Base-by-base conservation (phyloP, 1,284 basidiomycete genomes). In the Cryptococcus sp. region DNA sequence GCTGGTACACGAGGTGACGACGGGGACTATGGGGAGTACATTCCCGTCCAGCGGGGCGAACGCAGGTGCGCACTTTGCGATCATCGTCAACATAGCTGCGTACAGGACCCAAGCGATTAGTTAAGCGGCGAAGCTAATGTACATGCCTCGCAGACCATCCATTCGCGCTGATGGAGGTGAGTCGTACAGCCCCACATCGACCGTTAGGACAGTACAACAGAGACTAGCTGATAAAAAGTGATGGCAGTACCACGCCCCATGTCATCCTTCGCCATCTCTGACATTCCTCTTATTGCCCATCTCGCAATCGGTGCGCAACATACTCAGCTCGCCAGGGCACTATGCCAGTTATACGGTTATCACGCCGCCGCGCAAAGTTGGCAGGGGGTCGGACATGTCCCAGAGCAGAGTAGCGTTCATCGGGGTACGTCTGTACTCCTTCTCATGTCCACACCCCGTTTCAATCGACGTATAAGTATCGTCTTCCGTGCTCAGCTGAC, bases 241-340 rank as follows among this genome's bases (percentile, higher is more conserved):
- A 35, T 35, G 30, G 13, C 58, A 71, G 68, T 72, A 72, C 50
- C 70, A 78, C 62, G 86, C 85, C 1, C 75, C 77, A 58, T 87
- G 85, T 70, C 80, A 83, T 68, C 61, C 77, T 13, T 83, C 85
- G 64, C 84, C 85, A n/a, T 85, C 84, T 5, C 78, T 88, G 51
- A 82, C 84, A 0, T 81, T 87, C 50, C 78, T 87, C 45, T 81
- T 86, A 63, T 79, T 88, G 64, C 86, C 86, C 16, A 86, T 87
- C 66, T 85, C 85, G 19, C 81, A 82, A 30, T 84, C 85, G 62
- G 83, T 81, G 59, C 79, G 80, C 64, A 88, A 88, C 71, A 82
- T 88, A 55, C 67, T 84, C 7, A 73, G 74, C 23, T 78, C 82
- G 17, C 69, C 77, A 23, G 62, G 69, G 5, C 81, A 82, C 55